These are phyloP conservation scores for Cytauxzoon felis DNA, from an alignment of 169 alveolate genomes.

Conservation along the genomic window DNA sequence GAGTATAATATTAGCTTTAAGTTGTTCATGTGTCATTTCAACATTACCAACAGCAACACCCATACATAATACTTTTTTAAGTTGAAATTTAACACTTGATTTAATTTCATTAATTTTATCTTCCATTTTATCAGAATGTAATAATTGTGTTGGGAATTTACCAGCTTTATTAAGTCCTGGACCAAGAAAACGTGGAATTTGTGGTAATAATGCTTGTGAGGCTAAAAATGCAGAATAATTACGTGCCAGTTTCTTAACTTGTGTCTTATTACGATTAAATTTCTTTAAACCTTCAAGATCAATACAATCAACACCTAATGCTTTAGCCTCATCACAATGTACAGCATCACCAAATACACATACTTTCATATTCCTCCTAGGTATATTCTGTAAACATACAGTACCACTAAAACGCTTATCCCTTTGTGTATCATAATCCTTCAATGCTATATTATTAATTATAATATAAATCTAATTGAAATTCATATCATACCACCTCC, in stretches of 20 bases:
- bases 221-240: constrained; percentile 96
- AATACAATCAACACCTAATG: constrained; percentile 92
- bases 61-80: constrained; percentile 95
- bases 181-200: constrained; percentile 98
- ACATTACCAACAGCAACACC: constrained; percentile 99
- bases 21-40: constrained; percentile 94
- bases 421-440: constrained; percentile 99
- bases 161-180: constrained; percentile 99
- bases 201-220: constrained; percentile 96
- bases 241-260: constrained; percentile 95
- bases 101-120: constrained; percentile 95
- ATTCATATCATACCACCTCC: not conserved
- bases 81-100: constrained; percentile 88
- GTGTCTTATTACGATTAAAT: constrained; percentile 97
- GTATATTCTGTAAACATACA: constrained; percentile 95
- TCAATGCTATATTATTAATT: constrained; percentile 69
- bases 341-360: constrained; percentile 99
- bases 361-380: constrained; percentile 92
- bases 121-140: constrained; percentile 93
- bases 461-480: not conserved
- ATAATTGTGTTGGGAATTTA: constrained; percentile 97
- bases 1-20: constrained; percentile 93
- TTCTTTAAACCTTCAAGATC: constrained; percentile 97
- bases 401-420: constrained; percentile 99
- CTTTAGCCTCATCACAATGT: constrained; percentile 97